Percentiles rank a stretch among this genome's conserved stretches.
These are phyloP conservation scores for Trichosporon faecale DNA, from an alignment of 1,284 basidiomycete genomes.

Conservation along the genomic window DNA sequence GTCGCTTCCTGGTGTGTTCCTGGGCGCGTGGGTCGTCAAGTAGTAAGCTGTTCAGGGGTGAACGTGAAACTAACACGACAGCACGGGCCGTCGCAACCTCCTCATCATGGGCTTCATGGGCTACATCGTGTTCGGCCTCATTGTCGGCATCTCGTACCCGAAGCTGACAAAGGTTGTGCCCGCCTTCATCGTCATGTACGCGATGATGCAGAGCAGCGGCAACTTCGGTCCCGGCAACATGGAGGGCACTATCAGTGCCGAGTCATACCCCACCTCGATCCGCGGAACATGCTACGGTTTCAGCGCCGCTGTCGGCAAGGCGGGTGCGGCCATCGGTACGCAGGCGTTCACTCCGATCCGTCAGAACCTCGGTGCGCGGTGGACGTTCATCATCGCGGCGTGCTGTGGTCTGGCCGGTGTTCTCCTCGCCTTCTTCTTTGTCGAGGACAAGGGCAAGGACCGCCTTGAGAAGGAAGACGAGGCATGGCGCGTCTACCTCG, in stretches of 20 bases:
- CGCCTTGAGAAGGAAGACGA: conserved; percentile 49
- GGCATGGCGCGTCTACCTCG: conserved; percentile 46
- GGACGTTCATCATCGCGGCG: conserved; percentile 44
- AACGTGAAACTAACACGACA: conserved; percentile 2
- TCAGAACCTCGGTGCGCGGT: conserved; percentile 38
- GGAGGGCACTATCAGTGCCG: conserved; percentile 59
- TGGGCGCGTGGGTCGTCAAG: conserved; percentile 65
- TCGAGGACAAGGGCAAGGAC: conserved; percentile 49
- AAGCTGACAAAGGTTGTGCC: conserved; percentile 65
- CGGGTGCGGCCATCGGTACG: conserved; percentile 71
- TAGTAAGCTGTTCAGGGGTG: conserved; percentile 26
- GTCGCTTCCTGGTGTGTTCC: conserved; percentile 64
- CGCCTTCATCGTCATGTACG: conserved; percentile 28
- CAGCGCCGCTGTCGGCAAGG: conserved; percentile 65
- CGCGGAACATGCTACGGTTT: conserved; percentile 67
- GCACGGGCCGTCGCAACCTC: conserved; percentile 33
- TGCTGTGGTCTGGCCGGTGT: conserved; percentile 45
- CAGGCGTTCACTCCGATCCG: conserved; percentile 61
- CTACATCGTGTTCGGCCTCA: conserved; percentile 66
- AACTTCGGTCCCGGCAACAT: conserved; percentile 72
- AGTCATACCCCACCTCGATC: conserved; percentile 66
- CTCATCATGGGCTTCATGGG: conserved; percentile 58
- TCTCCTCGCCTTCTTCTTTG: conserved; percentile 45
- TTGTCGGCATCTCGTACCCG: conserved; percentile 64
- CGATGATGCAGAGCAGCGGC: conserved; percentile 53